These are phyloP conservation scores for Suillus placidus DNA, from an alignment of 768 basidiomycete species.

Conservation along the genomic window DNA sequence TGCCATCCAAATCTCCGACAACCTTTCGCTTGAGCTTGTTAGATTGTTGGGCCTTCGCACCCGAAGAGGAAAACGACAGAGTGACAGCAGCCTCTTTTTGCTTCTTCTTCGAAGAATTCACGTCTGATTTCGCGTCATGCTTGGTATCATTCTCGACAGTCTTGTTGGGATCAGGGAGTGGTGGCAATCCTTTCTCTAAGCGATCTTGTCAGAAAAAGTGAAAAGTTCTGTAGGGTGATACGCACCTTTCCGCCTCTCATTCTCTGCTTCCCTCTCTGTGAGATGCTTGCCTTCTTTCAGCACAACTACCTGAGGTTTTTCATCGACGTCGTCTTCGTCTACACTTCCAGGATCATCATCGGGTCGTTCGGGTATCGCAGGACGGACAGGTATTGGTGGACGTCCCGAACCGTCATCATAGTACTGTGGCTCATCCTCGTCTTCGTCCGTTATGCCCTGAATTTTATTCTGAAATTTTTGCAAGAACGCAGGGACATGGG, in stretches of 20 bases:
- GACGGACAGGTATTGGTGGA: constrained; percentile 74
- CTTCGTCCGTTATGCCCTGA: constrained; percentile 53
- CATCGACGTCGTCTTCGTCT: constrained; percentile 72
- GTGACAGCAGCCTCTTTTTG: constrained; percentile 22
- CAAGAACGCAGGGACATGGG: constrained; percentile 64
- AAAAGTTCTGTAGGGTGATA: constrained; percentile 13
- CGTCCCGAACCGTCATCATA: constrained; percentile 71
- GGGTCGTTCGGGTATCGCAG: constrained; percentile 70
- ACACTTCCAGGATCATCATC: constrained; percentile 71
- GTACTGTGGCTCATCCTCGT: constrained; percentile 54
- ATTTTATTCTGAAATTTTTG: constrained; percentile 65
- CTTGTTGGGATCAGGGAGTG: constrained; percentile 46
- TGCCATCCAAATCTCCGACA: constrained; percentile 35
- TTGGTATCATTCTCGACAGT: constrained; percentile 29
- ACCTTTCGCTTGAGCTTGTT: constrained; percentile 40
- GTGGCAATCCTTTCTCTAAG: constrained; percentile 63
- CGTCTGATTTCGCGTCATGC: constrained; percentile 23
- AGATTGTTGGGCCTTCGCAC: constrained; percentile 25
- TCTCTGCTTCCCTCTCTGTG: constrained; percentile 74
- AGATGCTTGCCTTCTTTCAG: constrained; percentile 89
- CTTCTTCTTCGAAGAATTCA: constrained; percentile 21
- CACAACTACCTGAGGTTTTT: constrained; percentile 88
- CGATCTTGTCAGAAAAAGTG: constrained; percentile 9
- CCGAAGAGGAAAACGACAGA: constrained; percentile 46
- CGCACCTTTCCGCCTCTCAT: constrained; percentile 72